A percentile compares a stretch with the other conserved stretches of the same genome.
These are phyloP conservation scores for Penicillium crystallinum DNA, from an alignment of 495 filamentous ascomycete genomes.

Conservation along the genomic window DNA sequence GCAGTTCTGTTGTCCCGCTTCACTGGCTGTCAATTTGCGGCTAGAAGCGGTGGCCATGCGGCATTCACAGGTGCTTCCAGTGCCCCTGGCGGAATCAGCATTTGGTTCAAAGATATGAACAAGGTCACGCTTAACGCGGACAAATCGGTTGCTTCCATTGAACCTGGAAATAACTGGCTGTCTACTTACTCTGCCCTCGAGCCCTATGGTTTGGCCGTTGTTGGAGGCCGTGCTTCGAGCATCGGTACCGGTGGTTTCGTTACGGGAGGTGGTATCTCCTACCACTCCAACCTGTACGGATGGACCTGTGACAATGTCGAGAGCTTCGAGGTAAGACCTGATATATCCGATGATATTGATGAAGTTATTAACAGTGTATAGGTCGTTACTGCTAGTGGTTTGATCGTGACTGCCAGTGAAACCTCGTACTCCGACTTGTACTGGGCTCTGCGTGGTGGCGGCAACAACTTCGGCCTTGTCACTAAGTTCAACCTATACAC, in stretches of 20 bases:
- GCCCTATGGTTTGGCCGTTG: slow-evolving; percentile 39
- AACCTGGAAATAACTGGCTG: slow-evolving; percentile 25
- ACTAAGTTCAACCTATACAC: slow-evolving; percentile 42
- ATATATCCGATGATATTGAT: neutral
- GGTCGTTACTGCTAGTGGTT: slow-evolving; percentile 42
- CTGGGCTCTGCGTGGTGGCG: slow-evolving; percentile 50
- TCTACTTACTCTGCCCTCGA: slow-evolving; percentile 50
- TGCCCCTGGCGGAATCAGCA: slow-evolving; percentile 35
- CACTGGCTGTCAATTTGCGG: slow-evolving; percentile 33
- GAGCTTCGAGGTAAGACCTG: slow-evolving; percentile 32
- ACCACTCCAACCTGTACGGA: slow-evolving; percentile 42
- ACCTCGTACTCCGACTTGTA: slow-evolving; percentile 40
- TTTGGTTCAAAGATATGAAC: slow-evolving; percentile 46
- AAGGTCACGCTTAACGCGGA: slow-evolving; percentile 35
- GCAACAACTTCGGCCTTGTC: slow-evolving; percentile 47
- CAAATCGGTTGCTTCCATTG: slow-evolving; percentile 19
- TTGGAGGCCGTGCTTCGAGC: slow-evolving; percentile 51
- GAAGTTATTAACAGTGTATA: neutral
- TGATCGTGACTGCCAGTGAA: slow-evolving; percentile 36
- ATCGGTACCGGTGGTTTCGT: slow-evolving; percentile 57
- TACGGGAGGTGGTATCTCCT: slow-evolving; percentile 31
- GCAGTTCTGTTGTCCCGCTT: slow-evolving; percentile 15
- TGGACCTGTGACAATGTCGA: slow-evolving; percentile 48
- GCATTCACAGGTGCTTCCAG: slow-evolving; percentile 25
- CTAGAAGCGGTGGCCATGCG: slow-evolving; percentile 42